Evolutionary conservation across 1,284 basidiomycete species (phyloP), one percentile per base, ranked within the genome.

Genomic region (Malassezia equina): DNA sequence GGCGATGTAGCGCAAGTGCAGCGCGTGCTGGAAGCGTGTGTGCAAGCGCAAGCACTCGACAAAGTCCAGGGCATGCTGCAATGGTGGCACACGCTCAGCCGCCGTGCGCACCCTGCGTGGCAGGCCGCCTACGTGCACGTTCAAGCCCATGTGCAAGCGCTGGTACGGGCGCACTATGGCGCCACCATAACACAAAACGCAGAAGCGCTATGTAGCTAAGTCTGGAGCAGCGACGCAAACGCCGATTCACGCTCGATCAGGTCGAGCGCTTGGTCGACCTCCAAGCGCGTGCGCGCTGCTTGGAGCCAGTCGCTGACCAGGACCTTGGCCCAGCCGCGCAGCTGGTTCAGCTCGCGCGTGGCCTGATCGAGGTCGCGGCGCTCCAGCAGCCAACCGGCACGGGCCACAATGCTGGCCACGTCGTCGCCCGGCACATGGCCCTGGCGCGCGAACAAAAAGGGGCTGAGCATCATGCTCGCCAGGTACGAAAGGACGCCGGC

Each of bases 321-420:
- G 51, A 83, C 78, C 74, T 85, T 88, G 2, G 91, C 86, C 68
- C 89, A 86, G 0, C 91, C 76, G 59, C 66, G 57, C 58, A 98
- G 78, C 75, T 88, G 85, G 76, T 98, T 99, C 41, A 96, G 78
- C 77, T 96, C 90, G 52, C 93, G 79, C 31, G 90, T 79, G 12
- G 94, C 93, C 60, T 81, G 83, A 67, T 96, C 91, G 62, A 99
- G 78, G 72, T 96, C 88, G 79, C 93, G 90, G 77, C 90, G 86
- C 60, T 86, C 85, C 68, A 98, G 77, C 71, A 86, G 83, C 76
- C 86, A 84, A 77, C 94, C 88, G n/a, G 90, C 90, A 51, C 93
- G 79, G 3, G 90, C 84, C 36, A 99, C 75, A 44, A 89, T 83
- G 67, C 86, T 88, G 53, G 89, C 78, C 25, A 91, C 86, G 74